A percentile compares a stretch with the other conserved stretches of the same genome.
Evolutionary conservation across 106 monocot genomes (phyloP).

Genomic region (Platanthera zijinensis): DNA sequence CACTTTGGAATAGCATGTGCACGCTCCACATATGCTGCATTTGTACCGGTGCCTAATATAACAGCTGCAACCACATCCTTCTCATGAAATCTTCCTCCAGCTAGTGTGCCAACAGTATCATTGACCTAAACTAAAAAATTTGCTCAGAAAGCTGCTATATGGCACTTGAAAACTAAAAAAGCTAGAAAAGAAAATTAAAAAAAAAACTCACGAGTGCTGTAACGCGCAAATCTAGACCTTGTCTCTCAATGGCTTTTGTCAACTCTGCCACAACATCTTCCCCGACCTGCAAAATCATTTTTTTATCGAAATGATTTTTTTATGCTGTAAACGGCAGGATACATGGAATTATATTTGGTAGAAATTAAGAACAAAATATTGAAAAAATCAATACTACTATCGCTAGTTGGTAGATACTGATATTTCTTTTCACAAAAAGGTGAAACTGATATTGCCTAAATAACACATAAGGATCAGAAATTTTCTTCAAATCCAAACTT

Average conservation of each 20-base stretch:
- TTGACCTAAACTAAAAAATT: slow-evolving; percentile 28
- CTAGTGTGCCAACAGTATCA: slow-evolving; percentile 40
- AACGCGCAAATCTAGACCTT: slow-evolving; percentile 58
- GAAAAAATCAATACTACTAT: no score
- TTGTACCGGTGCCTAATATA: slow-evolving; percentile 36
- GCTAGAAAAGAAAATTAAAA: neutral
- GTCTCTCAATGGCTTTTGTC: slow-evolving; percentile 51
- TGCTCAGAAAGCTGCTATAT: neutral
- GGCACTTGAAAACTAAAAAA: neutral
- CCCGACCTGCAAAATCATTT: slow-evolving; percentile 19
- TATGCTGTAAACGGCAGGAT: no score
- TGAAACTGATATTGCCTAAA: neutral
- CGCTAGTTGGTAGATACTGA: no score
- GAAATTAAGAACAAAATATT: no score
- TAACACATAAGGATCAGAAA: neutral
- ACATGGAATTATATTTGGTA: no score
- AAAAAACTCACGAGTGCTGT: slow-evolving; percentile 37
- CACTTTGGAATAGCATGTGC: slow-evolving; percentile 38
- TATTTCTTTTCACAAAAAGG: no score
- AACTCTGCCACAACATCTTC: slow-evolving; percentile 56
- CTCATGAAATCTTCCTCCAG: slow-evolving; percentile 38
- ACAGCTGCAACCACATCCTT: slow-evolving; percentile 34
- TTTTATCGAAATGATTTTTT: no score
- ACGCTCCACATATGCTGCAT: slow-evolving; percentile 42
- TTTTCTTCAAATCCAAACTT: neutral